Percentiles rank a stretch among this genome's conserved stretches.
These are phyloP conservation scores for Populus tomentosa DNA, from an alignment of 441 rosid genomes.

Conservation along the genomic window DNA sequence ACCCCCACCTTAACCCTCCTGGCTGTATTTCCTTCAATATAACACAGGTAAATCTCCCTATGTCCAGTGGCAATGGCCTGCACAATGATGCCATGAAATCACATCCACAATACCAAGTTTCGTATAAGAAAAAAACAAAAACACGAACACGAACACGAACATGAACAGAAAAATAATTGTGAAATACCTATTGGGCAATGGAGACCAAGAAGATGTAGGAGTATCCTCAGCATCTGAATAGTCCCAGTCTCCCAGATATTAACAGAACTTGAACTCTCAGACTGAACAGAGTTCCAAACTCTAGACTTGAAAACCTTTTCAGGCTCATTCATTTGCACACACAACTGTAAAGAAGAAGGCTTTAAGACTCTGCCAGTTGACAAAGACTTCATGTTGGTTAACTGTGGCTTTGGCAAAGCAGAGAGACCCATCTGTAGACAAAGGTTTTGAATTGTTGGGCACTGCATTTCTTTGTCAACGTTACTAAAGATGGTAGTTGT, in stretches of 20 bases:
- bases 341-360: conserved; percentile 63
- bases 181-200: conserved; percentile 68
- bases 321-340: conserved; percentile 72
- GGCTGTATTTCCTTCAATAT: conserved; percentile 64
- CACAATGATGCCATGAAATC: conserved; percentile 64
- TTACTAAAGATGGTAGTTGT: conserved; percentile 9
- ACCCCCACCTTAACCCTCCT: conserved; percentile 48
- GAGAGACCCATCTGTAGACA: conserved; percentile 33
- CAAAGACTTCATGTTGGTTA: conserved; percentile 45
- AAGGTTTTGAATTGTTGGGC: conserved; percentile 30
- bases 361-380: conserved; percentile 55
- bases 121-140: neutral
- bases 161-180: neutral
- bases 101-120: conserved; percentile 3
- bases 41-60: conserved; percentile 82
- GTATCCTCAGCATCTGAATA: conserved; percentile 89
- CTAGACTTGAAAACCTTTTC: conserved; percentile 47
- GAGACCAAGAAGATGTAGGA: conserved; percentile 93
- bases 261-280: conserved; percentile 58
- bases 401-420: conserved; percentile 25
- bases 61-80: conserved; percentile 80
- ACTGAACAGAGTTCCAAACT: conserved; percentile 52
- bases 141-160: neutral
- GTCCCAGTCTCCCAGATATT: conserved; percentile 92
- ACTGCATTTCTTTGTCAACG: conserved; percentile 38